Base-by-base conservation (phyloP, 495 filamentous ascomycete species). In the Cairneyella variabilis region DNA sequence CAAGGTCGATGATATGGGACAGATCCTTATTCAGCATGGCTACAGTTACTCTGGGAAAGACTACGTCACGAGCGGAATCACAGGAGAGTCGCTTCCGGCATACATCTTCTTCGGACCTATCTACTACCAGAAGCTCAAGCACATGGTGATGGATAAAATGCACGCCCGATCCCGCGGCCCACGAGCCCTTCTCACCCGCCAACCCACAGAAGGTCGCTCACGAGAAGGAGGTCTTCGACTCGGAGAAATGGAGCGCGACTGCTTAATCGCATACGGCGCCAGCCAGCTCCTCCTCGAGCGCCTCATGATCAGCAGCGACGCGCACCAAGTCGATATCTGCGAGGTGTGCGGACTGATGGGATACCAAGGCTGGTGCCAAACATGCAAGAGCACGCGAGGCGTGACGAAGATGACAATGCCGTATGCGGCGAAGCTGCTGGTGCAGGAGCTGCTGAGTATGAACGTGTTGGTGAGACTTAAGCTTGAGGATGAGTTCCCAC, bases 121-220 rank as follows among this genome's bases (percentile, higher is more conserved):
- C 70, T 99, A 95, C 77, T 99, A 99, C 77, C 93, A 99, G 76
- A 96, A 96, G 61, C 83, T 99, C 38, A 99, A 97, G 81, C 93
- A 99, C 81, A 99, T 99, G 93, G 93, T 99, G 26, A 90, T 96
- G 66, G 93, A 99, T 63, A 99, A 99, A 77, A 97, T 99, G 92
- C 93, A 99, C 70, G 89, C 90, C 8, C 90, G 93, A 49, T 82
- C 91, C 9, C 85, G 88, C 39, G 93, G 93, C 3, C 93, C 95
- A 1, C 83, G 86, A 17, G 91, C 91, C 9, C 89, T 92, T 46
- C 78, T 99, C 4, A 99, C 93, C 3, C 87, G 93, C 22, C 93
- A 99, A 70, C 93, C 93, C 8, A 97, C 92, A 0, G 93, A 99
- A 71, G 93, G 93, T 75, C 84, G 93, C 58, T 93, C 90, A 18